phyloP scores from a whole-genome alignment of 148 eudicot genomes.

The Chenopodium berlandieri region DNA sequence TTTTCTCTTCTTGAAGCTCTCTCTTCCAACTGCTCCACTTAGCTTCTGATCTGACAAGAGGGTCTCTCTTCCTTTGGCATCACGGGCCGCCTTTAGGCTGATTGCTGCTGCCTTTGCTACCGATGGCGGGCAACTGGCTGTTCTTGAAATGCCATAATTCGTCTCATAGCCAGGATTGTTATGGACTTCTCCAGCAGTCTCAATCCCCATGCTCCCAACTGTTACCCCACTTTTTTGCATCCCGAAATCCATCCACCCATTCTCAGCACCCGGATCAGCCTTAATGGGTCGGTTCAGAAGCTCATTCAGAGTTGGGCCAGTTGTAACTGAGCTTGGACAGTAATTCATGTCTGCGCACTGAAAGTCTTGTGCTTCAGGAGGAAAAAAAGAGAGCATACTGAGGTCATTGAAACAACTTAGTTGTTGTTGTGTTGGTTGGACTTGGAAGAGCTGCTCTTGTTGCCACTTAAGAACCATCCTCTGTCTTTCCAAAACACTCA shows the following conservation, averaged over 20 bases:
- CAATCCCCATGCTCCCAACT: constrained; percentile 24
- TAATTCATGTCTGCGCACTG: constrained; percentile 20
- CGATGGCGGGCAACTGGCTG: constrained; percentile 49
- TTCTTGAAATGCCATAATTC: constrained; percentile 46
- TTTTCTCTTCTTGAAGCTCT: constrained; percentile 79
- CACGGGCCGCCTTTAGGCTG: constrained; percentile 17
- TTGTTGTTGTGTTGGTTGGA: constrained; percentile 26
- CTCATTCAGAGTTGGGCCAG: constrained; percentile 28
- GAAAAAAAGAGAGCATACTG: constrained; percentile 27
- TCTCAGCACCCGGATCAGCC: constrained; percentile 59
- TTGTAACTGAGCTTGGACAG: constrained; percentile 5
- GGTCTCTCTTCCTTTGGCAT: constrained; percentile 28
- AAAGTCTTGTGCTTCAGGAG: constrained; percentile 26
- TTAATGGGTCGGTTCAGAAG: constrained; percentile 43
- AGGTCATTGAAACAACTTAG: constrained; percentile 37
- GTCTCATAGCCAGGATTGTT: constrained; percentile 31
- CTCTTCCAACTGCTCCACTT: constrained; percentile 37
- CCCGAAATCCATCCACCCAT: constrained; percentile 47
- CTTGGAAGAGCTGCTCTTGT: constrained; percentile 42
- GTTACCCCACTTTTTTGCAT: constrained; percentile 27
- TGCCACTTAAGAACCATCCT: constrained; percentile 53
- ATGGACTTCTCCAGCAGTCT: constrained; percentile 29
- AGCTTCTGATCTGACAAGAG: constrained; percentile 31
- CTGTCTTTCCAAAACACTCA: constrained; percentile 71
- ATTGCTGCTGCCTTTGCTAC: constrained; percentile 33